Conservation (phyloP, 148 eudicot species). For the Amaranthus hypochondriacus region DNA sequence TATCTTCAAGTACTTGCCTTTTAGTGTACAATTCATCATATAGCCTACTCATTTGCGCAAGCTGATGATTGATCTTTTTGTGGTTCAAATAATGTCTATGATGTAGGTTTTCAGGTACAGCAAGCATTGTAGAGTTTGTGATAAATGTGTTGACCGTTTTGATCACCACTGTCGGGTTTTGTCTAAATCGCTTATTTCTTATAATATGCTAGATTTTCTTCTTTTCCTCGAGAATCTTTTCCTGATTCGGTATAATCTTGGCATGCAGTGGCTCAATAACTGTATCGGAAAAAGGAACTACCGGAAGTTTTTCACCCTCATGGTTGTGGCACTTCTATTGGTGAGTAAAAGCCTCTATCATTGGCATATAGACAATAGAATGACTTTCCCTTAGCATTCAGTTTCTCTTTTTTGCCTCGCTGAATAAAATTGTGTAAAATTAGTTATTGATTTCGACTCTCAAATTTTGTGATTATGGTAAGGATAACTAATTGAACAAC, state of each 20-base stretch:
- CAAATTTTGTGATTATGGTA: no score
- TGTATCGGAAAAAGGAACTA: slow-evolving; percentile 78
- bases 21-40: no score
- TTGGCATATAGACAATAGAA: no score
- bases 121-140: slow-evolving; percentile 99
- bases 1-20: slow-evolving; percentile 17
- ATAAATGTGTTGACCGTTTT: slow-evolving; percentile 88
- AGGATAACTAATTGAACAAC: no score
- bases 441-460: not conserved
- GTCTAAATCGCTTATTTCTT: not conserved
- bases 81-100: slow-evolving; percentile 17
- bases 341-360: slow-evolving; percentile 29
- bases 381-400: not conserved
- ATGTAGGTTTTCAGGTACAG: slow-evolving; percentile 96
- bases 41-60: no score
- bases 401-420: not conserved
- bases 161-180: slow-evolving; percentile 99
- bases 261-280: slow-evolving; percentile 60
- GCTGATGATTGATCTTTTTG: not conserved
- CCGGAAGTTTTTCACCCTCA: slow-evolving; percentile 85
- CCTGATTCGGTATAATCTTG: slow-evolving; percentile 9
- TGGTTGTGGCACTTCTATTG: slow-evolving; percentile 86
- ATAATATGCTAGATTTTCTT: not conserved
- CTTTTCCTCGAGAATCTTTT: slow-evolving; percentile 8
- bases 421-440: not conserved